Percentiles rank a stretch among this genome's conserved stretches.
Evolutionary conservation across 441 rosid species (phyloP).

Genomic region (Raphanus hybrid): DNA sequence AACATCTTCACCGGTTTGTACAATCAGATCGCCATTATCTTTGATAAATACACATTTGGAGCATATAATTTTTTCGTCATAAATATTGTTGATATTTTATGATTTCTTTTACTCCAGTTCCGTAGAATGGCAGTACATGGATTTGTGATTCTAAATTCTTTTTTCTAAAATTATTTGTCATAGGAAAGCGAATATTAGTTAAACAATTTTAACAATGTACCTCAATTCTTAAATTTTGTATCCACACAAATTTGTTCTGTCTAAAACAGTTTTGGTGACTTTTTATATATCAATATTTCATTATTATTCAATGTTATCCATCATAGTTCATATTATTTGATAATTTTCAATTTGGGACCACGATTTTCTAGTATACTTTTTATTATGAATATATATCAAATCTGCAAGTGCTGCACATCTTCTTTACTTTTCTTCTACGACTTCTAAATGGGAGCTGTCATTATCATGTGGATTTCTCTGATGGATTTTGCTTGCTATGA

Average conservation of each 20-base stretch:
- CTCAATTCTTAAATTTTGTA: not conserved
- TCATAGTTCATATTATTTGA: not conserved
- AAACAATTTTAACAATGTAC: not conserved
- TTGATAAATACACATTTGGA: slow-evolving; percentile 9
- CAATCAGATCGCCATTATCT: slow-evolving; percentile 34
- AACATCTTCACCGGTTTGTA: slow-evolving; percentile 23
- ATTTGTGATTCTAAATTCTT: not conserved
- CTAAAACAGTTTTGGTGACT: not conserved
- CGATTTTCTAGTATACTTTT: slow-evolving; percentile 1
- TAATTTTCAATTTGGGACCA: slow-evolving; percentile 34
- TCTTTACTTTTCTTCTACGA: slow-evolving; percentile 88
- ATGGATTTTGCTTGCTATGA: slow-evolving; percentile 34
- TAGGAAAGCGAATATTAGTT: not conserved
- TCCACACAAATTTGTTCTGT: not conserved
- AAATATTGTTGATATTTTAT: not conserved
- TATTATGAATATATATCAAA: slow-evolving; percentile 26
- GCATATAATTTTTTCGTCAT: not conserved
- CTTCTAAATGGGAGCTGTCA: slow-evolving; percentile 52
- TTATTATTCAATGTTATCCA: slow-evolving; percentile 8
- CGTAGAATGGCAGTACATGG: not conserved
- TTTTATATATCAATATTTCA: not conserved
- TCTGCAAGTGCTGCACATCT: slow-evolving; percentile 48
- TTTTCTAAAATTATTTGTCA: no score
- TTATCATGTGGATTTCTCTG: slow-evolving; percentile 39
- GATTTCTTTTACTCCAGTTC: not conserved